These are phyloP conservation scores for Claviceps lovelessii DNA, from an alignment of 2,329 filamentous ascomycete species.

Conservation along the genomic window DNA sequence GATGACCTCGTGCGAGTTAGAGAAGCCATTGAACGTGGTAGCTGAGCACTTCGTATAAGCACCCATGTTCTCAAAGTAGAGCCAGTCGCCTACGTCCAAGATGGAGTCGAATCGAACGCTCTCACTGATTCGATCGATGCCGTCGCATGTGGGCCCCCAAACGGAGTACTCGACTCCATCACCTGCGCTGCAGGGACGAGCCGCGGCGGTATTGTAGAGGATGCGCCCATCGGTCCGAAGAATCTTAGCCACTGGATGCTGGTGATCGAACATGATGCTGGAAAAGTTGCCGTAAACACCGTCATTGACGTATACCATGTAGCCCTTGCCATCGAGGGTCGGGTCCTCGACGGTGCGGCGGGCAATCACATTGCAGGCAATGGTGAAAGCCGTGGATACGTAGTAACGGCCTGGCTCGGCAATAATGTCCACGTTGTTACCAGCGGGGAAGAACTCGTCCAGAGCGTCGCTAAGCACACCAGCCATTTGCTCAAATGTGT, in stretches of 20 bases:
- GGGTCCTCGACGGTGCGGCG: slow-evolving; percentile 75
- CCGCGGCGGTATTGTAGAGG: slow-evolving; percentile 40
- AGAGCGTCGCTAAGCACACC: slow-evolving; percentile 63
- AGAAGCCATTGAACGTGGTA: slow-evolving; percentile 95
- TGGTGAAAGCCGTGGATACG: slow-evolving; percentile 80
- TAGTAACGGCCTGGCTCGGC: slow-evolving; percentile 96
- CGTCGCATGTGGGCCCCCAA: slow-evolving; percentile 96
- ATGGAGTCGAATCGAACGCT: slow-evolving; percentile 63
- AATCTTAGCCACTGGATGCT: slow-evolving; percentile 74
- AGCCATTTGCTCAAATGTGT: slow-evolving; percentile 87
- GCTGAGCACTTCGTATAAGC: slow-evolving; percentile 97
- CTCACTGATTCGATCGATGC: slow-evolving; percentile 85
- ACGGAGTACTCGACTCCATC: slow-evolving; percentile 73
- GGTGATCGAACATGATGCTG: slow-evolving; percentile 98
- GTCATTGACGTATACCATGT: slow-evolving; percentile 97
- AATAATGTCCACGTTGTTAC: slow-evolving; percentile 63
- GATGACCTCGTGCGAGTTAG: slow-evolving; percentile 78
- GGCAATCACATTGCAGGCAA: slow-evolving; percentile 91
- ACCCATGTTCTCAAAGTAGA: slow-evolving; percentile 98
- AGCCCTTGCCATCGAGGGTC: slow-evolving; percentile 50
- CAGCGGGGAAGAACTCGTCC: slow-evolving; percentile 73
- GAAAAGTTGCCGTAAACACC: slow-evolving; percentile 97
- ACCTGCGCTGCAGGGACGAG: slow-evolving; percentile 30
- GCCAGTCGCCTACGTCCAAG: slow-evolving; percentile 88
- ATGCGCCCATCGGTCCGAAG: slow-evolving; percentile 48